Percentiles rank a stretch among this genome's conserved stretches.
phyloP scores from a whole-genome alignment of 2,329 filamentous ascomycete species.

The Trichoderma pleuroti region DNA sequence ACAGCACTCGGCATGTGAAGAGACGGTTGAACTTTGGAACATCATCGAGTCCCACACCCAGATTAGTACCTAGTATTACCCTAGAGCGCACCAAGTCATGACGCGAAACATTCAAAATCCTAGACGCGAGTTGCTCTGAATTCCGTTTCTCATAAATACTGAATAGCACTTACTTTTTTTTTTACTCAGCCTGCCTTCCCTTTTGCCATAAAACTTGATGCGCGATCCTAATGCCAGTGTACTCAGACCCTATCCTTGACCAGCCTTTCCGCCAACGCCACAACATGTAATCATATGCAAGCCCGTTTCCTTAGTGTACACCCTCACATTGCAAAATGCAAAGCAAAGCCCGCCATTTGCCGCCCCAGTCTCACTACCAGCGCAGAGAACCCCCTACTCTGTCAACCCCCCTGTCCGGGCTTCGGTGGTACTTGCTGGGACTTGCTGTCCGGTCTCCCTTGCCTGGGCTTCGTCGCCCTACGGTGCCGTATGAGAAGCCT shows the following conservation, averaged over 20 bases:
- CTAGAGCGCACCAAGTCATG: background rate
- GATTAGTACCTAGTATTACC: background rate
- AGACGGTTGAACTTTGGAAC: no score
- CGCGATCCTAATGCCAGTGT: background rate
- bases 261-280: slow-evolving; percentile 3
- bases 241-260: background rate
- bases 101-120: background rate
- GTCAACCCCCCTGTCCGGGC: slow-evolving; percentile 36
- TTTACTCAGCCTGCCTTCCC: background rate
- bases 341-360: background rate
- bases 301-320: slow-evolving; percentile 1
- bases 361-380: background rate
- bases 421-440: slow-evolving; percentile 44
- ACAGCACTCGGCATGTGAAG: background rate
- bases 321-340: background rate
- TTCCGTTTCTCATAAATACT: background rate
- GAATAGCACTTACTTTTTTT: background rate
- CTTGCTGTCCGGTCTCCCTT: slow-evolving; percentile 50
- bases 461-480: slow-evolving; percentile 44
- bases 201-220: background rate
- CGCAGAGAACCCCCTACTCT: background rate
- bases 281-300: background rate
- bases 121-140: background rate
- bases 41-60: no score
- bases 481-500: slow-evolving; percentile 46